Conservation (phyloP, 176 grass and related monocot genomes). For the Carex littledalei region DNA sequence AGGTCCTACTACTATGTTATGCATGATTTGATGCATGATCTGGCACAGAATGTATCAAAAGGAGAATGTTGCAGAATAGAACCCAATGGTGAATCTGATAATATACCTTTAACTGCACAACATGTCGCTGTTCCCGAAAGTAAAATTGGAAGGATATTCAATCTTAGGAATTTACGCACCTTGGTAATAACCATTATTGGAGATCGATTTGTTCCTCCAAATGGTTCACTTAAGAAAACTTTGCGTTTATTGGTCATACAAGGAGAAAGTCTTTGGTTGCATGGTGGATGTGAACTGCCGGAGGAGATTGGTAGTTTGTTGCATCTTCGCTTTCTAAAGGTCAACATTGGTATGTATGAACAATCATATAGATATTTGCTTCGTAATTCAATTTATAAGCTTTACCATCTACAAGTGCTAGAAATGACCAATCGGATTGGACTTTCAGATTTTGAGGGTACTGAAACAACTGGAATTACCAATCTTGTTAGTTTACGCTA, state of each 20-base stretch:
- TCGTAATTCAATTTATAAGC: no score
- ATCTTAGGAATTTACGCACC: background rate
- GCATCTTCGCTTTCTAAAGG: conserved; percentile 8
- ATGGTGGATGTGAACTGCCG: background rate
- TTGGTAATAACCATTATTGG: background rate
- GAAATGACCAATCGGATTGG: no score
- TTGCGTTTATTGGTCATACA: conserved; percentile 23
- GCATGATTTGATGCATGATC: conserved; percentile 35
- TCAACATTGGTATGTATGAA: no score
- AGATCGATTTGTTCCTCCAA: background rate
- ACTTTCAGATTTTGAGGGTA: no score
- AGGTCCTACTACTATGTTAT: background rate
- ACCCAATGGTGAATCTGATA: background rate
- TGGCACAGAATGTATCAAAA: background rate
- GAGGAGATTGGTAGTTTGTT: background rate
- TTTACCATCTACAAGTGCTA: no score
- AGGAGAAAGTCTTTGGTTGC: background rate
- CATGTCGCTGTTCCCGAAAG: conserved; percentile 4
- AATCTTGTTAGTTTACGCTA: no score
- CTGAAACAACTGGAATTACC: no score
- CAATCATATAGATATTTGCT: no score
- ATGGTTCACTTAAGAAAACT: conserved; percentile 8
- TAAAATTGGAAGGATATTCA: background rate
- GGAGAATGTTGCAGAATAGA: background rate
- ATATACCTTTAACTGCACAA: background rate